These are phyloP conservation scores for Pisolithus microcarpus DNA, from an alignment of 768 basidiomycete species.

Conservation along the genomic window DNA sequence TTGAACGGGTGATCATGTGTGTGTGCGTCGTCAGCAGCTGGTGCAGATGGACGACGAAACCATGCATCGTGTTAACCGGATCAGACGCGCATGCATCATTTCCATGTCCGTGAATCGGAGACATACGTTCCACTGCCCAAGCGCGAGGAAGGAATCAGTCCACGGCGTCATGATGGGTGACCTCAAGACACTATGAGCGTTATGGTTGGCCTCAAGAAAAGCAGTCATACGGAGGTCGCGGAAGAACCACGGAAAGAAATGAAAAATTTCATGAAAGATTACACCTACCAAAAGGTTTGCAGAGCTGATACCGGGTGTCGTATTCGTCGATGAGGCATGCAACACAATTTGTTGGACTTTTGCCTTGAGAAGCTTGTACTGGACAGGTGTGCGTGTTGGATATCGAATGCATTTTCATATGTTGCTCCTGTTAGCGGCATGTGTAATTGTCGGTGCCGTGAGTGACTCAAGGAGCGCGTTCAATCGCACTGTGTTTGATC, in stretches of 20 bases:
- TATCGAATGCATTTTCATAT: conserved; percentile 70
- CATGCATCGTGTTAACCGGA: conserved; percentile 76
- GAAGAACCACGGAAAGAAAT: conserved; percentile 94
- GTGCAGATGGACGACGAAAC: conserved; percentile 90
- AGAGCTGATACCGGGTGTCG: conserved; percentile 94
- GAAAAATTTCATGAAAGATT: conserved; percentile 94
- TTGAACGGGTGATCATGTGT: too few species aligned
- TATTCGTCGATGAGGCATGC: conserved; percentile 95
- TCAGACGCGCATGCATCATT: conserved; percentile 96
- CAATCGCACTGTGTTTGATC: too few species aligned
- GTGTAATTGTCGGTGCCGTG: too few species aligned
- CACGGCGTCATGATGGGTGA: conserved; percentile 94
- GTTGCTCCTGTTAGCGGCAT: too few species aligned
- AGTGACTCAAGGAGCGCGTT: too few species aligned
- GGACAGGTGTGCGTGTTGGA: conserved; percentile 88
- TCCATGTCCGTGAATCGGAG: conserved; percentile 95
- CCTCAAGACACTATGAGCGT: conserved; percentile 97
- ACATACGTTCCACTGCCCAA: conserved; percentile 97
- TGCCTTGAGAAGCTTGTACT: background rate
- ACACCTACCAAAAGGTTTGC: conserved; percentile 97
- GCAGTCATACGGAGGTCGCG: conserved; percentile 90
- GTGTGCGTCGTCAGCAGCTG: conserved; percentile 43
- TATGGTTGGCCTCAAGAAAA: conserved; percentile 54
- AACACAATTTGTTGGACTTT: conserved; percentile 1
- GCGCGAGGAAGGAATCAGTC: conserved; percentile 85